Percentiles rank a stretch among this genome's conserved stretches.
Evolutionary conservation across 1,139 yeast genomes (phyloP).

Genomic region (Yamadazyma jaroonii): DNA sequence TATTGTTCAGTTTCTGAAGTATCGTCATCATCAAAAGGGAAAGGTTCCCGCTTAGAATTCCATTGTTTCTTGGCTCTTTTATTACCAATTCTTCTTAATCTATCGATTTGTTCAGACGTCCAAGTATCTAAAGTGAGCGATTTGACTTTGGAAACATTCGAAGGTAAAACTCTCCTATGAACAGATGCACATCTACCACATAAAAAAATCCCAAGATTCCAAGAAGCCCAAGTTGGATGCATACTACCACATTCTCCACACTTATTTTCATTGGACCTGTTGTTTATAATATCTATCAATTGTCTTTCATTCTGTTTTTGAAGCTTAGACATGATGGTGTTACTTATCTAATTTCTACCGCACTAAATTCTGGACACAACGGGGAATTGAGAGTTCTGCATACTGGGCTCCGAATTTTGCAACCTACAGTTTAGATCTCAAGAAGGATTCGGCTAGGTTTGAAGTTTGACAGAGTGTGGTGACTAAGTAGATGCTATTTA

Average conservation of each 20-base stretch:
- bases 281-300: slow-evolving; percentile 43
- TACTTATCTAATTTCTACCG: not conserved
- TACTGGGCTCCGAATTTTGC: too few relatives aligned
- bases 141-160: slow-evolving; percentile 64
- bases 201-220: slow-evolving; percentile 57
- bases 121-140: slow-evolving; percentile 83
- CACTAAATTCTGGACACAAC: slow-evolving; percentile 1
- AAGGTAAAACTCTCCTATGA: slow-evolving; percentile 62
- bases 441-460: too few relatives aligned
- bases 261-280: slow-evolving; percentile 45
- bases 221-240: slow-evolving; percentile 60
- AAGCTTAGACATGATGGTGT: slow-evolving; percentile 24
- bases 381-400: not conserved
- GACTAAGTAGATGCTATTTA: not conserved
- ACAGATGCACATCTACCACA: slow-evolving; percentile 79
- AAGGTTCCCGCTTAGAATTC: slow-evolving; percentile 60
- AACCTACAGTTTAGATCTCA: too few relatives aligned
- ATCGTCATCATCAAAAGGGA: slow-evolving; percentile 70
- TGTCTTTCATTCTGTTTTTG: slow-evolving; percentile 40
- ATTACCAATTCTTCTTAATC: slow-evolving; percentile 64
- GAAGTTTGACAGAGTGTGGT: too few relatives aligned
- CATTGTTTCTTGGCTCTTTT: slow-evolving; percentile 59
- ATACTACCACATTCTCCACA: slow-evolving; percentile 72
- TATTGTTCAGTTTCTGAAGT: slow-evolving; percentile 44
- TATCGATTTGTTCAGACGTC: slow-evolving; percentile 58